Conservation (phyloP, 2,329 filamentous ascomycete genomes). For the Harringtonia lauricola region DNA sequence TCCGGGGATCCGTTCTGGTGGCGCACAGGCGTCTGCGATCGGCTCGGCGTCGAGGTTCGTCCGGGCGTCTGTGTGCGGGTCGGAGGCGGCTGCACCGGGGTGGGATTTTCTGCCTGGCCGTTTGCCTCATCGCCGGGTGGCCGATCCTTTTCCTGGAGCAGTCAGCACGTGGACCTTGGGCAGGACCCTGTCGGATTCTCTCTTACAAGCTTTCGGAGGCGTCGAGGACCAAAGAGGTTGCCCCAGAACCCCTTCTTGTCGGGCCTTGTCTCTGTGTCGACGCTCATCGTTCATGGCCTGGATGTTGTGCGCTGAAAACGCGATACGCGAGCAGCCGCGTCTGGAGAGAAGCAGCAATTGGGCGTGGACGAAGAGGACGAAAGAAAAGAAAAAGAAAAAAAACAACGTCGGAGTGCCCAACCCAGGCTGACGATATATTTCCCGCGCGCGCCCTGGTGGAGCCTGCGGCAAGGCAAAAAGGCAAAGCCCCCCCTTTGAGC, state of each 20-base stretch:
- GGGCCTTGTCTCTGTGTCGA: conserved; percentile 26
- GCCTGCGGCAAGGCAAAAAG: too few species aligned
- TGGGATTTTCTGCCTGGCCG: conserved; percentile 3
- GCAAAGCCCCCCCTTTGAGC: too few species aligned
- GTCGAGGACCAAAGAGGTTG: conserved; percentile 35
- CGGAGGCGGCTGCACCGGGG: background rate
- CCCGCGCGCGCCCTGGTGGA: too few species aligned
- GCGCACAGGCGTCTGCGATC: background rate
- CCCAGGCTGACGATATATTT: too few species aligned
- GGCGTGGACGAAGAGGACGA: too few species aligned
- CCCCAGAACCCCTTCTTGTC: conserved; percentile 36
- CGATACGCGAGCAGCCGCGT: background rate
- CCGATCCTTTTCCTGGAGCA: conserved; percentile 18
- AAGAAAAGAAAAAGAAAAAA: background rate
- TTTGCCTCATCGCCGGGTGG: conserved; percentile 22
- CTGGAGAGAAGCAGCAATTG: background rate
- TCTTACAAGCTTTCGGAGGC: conserved; percentile 30
- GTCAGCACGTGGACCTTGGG: conserved; percentile 2
- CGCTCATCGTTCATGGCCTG: conserved; percentile 12
- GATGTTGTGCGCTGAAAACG: background rate
- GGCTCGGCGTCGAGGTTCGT: background rate
- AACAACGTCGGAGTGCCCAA: conserved; percentile 36
- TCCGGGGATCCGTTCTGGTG: background rate
- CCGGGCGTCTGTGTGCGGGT: background rate
- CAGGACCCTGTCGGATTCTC: too few species aligned